Evolutionary conservation across 257 asterid species (phyloP), one percentile per base, ranked within the genome.

Genomic region (Eucommia ulmoides): DNA sequence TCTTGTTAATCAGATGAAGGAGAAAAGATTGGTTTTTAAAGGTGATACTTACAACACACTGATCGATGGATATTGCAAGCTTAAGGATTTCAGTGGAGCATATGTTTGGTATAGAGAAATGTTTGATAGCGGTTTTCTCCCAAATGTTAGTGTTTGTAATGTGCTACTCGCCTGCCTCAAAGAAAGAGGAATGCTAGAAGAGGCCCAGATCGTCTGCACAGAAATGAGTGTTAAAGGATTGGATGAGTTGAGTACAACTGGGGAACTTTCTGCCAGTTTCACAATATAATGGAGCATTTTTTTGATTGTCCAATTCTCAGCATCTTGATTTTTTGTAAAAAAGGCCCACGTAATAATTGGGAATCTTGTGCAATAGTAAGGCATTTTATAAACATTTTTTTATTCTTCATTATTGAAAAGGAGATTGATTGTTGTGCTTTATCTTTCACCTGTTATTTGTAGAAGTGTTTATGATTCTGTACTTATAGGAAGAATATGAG

Each of bases 211-310:
- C 24, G 42, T 80, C 41, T 65, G 72, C 80, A 69, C 73, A 24
- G 84, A 86, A 59, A 75, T 78, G 89, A 65, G 78, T 63, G 64
- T 68, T 22, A 75, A 76, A 65, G 93, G 94, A 74, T 38, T 80
- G 51, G 54, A 41, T 51, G 66, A 51, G 20, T 20, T 58, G 52
- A 49, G 58, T 49, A 22, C 21, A 38, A 33, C 15, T 49, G 72
- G 69, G 56, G 78, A 66, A 50, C 52, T 52, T 65, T 52, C 70
- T 44, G 68, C 59, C 26, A 56, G 54, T 62, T 63, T 54, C 22
- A 52, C 25, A 51, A 12, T 50, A 51, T 67, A 65, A 62, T 49
- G 20, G 19, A 2, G 38, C 41, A 20, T 19, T 8, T 9, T 29
- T 46, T 22, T 45, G 48, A 21, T 17, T 38, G 1, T 18, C 42